Percentiles rank a stretch among this genome's conserved stretches.
These are phyloP conservation scores for Ploettnerulaceae sp. DNA, from an alignment of 2,329 filamentous ascomycete species.

Conservation along the genomic window DNA sequence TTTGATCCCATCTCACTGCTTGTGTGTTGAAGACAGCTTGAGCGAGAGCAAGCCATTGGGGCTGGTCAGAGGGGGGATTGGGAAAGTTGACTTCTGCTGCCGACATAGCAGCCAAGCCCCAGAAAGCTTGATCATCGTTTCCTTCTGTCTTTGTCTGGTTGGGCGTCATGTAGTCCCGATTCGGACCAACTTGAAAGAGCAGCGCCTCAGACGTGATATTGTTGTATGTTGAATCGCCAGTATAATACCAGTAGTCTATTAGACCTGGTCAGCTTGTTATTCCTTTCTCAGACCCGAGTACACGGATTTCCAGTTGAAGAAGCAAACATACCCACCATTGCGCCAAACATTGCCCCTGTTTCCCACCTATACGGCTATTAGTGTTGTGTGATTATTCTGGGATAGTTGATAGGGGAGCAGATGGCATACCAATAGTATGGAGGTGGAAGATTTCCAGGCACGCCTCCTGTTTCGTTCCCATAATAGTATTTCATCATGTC, in stretches of 20 bases:
- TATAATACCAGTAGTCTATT: constrained; percentile 79
- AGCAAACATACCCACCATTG: constrained; percentile 47
- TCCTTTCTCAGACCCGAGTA: neutral
- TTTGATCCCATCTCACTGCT: constrained; percentile 64
- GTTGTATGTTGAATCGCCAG: constrained; percentile 68
- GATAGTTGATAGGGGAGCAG: neutral
- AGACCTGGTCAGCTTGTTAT: neutral
- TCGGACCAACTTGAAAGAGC: constrained; percentile 67
- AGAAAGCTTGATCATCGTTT: constrained; percentile 74
- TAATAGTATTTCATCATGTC: constrained; percentile 49
- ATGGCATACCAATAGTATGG: constrained; percentile 56
- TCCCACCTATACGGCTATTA: constrained; percentile 50
- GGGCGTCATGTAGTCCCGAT: constrained; percentile 72
- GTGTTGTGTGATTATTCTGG: neutral
- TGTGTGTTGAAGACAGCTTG: constrained; percentile 81
- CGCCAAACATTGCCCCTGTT: constrained; percentile 66
- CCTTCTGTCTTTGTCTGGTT: constrained; percentile 66
- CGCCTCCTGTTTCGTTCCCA: constrained; percentile 46
- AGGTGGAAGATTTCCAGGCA: constrained; percentile 47
- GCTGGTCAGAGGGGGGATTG: constrained; percentile 50
- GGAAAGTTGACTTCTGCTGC: constrained; percentile 64
- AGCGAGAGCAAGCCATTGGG: constrained; percentile 66
- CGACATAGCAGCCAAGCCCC: constrained; percentile 65
- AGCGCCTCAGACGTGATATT: constrained; percentile 62
- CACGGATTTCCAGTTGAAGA: neutral